phyloP scores from a whole-genome alignment of 2,329 filamentous ascomycete genomes.

The Alternaria sp. region DNA sequence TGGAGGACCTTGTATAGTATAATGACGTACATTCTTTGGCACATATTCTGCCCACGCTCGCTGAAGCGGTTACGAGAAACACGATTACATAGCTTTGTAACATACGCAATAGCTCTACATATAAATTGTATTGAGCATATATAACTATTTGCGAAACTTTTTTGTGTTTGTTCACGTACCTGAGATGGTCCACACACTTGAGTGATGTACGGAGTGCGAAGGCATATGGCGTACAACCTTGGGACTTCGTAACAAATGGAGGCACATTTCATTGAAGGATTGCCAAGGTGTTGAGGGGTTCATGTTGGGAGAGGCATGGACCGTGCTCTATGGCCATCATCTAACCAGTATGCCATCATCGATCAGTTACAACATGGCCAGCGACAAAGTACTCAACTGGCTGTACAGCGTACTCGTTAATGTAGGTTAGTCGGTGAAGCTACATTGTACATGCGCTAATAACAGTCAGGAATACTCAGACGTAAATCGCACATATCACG shows the following conservation, averaged over 20 bases:
- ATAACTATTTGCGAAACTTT: neutral
- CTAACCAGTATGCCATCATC: conserved; percentile 51
- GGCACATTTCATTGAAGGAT: neutral
- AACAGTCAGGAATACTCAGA: conserved; percentile 83
- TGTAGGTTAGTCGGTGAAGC: conserved; percentile 24
- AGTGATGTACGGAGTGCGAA: neutral
- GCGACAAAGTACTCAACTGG: conserved; percentile 93
- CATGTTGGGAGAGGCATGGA: neutral
- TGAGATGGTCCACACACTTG: neutral
- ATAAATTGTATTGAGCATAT: conserved; percentile 14
- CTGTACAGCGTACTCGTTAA: conserved; percentile 85
- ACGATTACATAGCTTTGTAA: conserved; percentile 32
- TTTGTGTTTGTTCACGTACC: neutral
- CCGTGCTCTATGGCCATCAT: conserved; percentile 1
- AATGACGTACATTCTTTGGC: conserved; percentile 16
- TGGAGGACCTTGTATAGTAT: conserved; percentile 36
- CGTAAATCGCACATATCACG: conserved; percentile 90
- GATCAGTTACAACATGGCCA: conserved; percentile 65
- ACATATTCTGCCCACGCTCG: conserved; percentile 31
- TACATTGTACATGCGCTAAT: conserved; percentile 1
- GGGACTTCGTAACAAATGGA: neutral
- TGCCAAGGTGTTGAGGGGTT: conserved; percentile 34
- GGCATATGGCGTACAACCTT: neutral
- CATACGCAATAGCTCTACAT: conserved; percentile 16
- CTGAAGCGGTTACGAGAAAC: conserved; percentile 33